phyloP scores from a whole-genome alignment of 805 yeast species.

The Candida quercuum region DNA sequence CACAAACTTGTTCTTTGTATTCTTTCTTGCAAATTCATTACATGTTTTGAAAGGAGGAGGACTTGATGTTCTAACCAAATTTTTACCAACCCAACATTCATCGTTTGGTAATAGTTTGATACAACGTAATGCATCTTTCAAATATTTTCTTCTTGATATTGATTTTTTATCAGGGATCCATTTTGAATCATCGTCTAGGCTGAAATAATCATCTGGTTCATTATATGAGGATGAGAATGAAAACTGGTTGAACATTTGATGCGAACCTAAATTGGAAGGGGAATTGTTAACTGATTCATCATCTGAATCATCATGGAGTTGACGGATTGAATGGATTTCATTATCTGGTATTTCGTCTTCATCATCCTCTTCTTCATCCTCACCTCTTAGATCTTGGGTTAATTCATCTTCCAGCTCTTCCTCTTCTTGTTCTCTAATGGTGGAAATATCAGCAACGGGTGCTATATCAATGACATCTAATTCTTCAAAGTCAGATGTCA shows the following conservation, averaged over 20 bases:
- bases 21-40: neutral
- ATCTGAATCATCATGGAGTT: slow-evolving; percentile 11
- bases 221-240: slow-evolving; percentile 1
- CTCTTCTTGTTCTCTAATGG: slow-evolving; percentile 19
- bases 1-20: slow-evolving; percentile 4
- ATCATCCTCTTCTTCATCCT: slow-evolving; percentile 12
- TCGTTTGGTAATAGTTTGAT: slow-evolving; percentile 47
- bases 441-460: neutral
- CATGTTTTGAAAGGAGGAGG: slow-evolving; percentile 4
- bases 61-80: slow-evolving; percentile 34
- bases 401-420: slow-evolving; percentile 8
- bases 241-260: neutral
- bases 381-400: slow-evolving; percentile 14
- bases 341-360: slow-evolving; percentile 8
- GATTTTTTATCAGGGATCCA: slow-evolving; percentile 44
- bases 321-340: slow-evolving; percentile 13
- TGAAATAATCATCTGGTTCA: slow-evolving; percentile 5
- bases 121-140: slow-evolving; percentile 51
- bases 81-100: slow-evolving; percentile 49
- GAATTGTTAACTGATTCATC: slow-evolving; percentile 18
- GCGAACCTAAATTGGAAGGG: slow-evolving; percentile 6
- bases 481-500: neutral
- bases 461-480: neutral
- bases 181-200: slow-evolving; percentile 23
- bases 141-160: slow-evolving; percentile 33